A percentile compares a stretch with the other conserved stretches of the same genome.
These are phyloP conservation scores for Lactifluus subvellereus DNA, from an alignment of 768 basidiomycete genomes.

Conservation along the genomic window DNA sequence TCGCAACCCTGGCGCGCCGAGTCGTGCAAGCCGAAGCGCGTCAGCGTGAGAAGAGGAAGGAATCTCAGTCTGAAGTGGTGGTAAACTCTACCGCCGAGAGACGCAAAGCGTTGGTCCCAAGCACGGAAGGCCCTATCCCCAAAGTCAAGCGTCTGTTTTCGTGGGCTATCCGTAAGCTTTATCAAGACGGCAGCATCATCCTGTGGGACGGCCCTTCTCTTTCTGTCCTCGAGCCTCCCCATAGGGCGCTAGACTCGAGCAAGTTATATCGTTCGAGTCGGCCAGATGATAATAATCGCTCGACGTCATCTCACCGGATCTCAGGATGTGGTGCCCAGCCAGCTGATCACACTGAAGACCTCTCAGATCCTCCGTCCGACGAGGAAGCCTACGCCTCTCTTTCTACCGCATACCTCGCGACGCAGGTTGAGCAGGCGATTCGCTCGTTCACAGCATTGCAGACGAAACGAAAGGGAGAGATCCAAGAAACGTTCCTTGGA, in stretches of 20 bases:
- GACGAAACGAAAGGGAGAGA: conserved; percentile 5
- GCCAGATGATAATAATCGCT: conserved; percentile 23
- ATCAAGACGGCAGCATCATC: conserved; percentile 68
- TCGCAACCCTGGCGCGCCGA: conserved; percentile 55
- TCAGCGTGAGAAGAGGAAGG: conserved; percentile 46
- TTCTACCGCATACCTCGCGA: conserved; percentile 45
- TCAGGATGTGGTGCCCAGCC: conserved; percentile 25
- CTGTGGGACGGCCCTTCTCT: conserved; percentile 63
- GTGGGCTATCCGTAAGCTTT: conserved; percentile 56
- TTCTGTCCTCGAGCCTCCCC: conserved; percentile 27
- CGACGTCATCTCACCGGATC: conserved; percentile 25
- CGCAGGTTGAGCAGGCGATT: conserved; percentile 44
- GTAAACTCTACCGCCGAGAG: conserved; percentile 24
- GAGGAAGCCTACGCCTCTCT: conserved; percentile 69
- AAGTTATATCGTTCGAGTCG: conserved; percentile 45
- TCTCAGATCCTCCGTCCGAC: conserved; percentile 54
- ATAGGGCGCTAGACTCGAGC: conserved; percentile 15
- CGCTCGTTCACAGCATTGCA: conserved; percentile 29
- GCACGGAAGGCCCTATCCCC: conserved; percentile 5
- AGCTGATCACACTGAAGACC: conserved; percentile 38
- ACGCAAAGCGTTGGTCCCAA: not conserved
- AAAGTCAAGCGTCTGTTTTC: conserved; percentile 67
- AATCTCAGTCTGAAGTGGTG: conserved; percentile 35
- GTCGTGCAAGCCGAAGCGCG: conserved; percentile 59
- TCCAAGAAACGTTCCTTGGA: conserved; percentile 4